Evolutionary conservation across 2,329 filamentous ascomycete genomes (phyloP).

Genomic region (Monilinia polystroma): DNA sequence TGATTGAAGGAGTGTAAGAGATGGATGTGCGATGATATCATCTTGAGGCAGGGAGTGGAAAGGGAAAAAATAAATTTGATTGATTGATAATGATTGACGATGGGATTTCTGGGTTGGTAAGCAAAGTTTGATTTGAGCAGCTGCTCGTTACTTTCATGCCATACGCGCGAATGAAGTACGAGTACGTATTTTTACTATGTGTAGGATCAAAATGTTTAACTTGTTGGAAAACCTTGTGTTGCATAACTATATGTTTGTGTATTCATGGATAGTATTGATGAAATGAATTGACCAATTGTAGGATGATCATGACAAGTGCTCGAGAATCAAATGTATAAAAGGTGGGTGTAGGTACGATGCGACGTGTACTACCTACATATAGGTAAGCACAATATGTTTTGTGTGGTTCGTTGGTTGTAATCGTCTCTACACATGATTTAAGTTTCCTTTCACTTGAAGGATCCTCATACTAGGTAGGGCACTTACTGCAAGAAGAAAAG

Average conservation of each 20-base stretch:
- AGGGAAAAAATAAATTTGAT: background rate
- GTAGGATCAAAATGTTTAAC: background rate
- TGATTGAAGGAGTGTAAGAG: background rate
- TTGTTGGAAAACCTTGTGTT: background rate
- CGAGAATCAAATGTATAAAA: background rate
- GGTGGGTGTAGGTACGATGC: background rate
- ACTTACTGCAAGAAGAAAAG: too few relatives aligned
- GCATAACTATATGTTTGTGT: too few relatives aligned
- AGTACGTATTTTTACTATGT: background rate
- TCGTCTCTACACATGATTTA: too few relatives aligned
- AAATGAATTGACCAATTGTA: background rate
- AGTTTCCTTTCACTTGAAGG: too few relatives aligned
- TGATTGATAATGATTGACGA: background rate
- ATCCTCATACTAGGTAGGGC: too few relatives aligned
- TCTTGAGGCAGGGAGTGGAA: background rate
- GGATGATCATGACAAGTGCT: background rate
- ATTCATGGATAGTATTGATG: background rate
- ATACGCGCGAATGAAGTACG: background rate
- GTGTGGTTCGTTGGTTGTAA: too few relatives aligned
- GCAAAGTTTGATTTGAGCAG: background rate
- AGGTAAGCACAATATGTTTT: too few relatives aligned
- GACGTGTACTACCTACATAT: too few relatives aligned
- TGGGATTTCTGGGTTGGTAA: background rate
- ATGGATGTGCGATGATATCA: constrained; percentile 12
- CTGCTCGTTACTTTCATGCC: too few relatives aligned